phyloP scores from a whole-genome alignment of 225 moss, liverwort and hornwort species.

The Physcomitrium patens region DNA sequence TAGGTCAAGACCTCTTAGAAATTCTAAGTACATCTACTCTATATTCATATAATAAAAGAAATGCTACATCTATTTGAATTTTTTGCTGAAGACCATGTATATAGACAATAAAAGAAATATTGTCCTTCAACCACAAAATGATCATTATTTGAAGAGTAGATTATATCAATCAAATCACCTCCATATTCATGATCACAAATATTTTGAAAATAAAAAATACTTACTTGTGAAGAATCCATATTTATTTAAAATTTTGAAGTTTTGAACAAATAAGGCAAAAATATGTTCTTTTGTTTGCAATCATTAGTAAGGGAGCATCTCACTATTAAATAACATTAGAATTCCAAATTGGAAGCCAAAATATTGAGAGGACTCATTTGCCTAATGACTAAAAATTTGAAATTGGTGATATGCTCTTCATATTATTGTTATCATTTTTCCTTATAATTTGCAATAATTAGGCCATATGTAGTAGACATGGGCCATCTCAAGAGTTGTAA shows the following conservation, averaged over 20 bases:
- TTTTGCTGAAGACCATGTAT: background rate
- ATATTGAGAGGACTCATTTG: no score
- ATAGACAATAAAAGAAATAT: background rate
- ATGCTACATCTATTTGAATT: background rate
- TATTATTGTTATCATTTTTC: background rate
- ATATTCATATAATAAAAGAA: background rate
- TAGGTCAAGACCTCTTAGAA: no score
- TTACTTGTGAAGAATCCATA: background rate
- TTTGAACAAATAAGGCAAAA: no score
- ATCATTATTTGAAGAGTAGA: conserved; percentile 28
- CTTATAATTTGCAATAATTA: background rate
- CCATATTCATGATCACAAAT: conserved; percentile 10
- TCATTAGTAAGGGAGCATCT: background rate
- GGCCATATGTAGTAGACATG: background rate
- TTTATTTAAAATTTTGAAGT: background rate
- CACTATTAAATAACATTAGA: background rate
- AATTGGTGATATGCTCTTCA: background rate
- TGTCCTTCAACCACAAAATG: background rate
- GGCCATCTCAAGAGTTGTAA: background rate
- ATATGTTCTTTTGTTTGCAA: no score
- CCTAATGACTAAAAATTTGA: no score
- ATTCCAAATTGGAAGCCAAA: background rate
- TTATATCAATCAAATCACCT: conserved; percentile 28
- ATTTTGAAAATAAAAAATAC: background rate
- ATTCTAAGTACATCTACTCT: background rate